These are phyloP conservation scores for Periconia digitata DNA, from an alignment of 2,329 filamentous ascomycete species.

Conservation along the genomic window DNA sequence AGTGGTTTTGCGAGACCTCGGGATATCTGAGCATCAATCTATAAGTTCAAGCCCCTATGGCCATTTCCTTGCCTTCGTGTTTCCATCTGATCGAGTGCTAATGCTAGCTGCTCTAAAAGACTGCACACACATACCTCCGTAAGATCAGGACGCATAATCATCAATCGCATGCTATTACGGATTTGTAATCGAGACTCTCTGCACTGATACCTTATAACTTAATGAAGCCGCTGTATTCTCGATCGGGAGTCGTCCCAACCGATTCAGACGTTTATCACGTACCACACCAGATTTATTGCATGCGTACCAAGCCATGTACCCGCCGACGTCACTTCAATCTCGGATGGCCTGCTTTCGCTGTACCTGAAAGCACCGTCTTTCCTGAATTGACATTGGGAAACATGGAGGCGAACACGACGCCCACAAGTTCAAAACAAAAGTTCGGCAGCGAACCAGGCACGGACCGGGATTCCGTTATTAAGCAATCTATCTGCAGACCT, in stretches of 20 bases:
- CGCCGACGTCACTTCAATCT: neutral
- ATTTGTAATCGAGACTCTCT: neutral
- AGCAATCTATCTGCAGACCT: slow-evolving; percentile 20
- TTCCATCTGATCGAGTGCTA: no score
- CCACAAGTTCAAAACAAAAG: neutral
- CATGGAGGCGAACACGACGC: neutral
- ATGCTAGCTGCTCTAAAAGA: no score
- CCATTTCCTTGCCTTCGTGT: no score
- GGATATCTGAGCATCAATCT: no score
- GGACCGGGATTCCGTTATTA: slow-evolving; percentile 19
- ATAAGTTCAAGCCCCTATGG: no score
- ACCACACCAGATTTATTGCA: neutral
- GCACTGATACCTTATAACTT: neutral
- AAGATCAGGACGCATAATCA: no score
- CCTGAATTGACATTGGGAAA: neutral
- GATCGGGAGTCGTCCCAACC: neutral
- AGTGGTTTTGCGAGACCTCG: no score
- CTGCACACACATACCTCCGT: no score
- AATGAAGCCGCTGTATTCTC: neutral
- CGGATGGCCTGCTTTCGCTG: neutral
- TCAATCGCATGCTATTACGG: neutral
- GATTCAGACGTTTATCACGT: neutral
- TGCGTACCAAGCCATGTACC: neutral
- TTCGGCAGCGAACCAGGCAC: neutral
- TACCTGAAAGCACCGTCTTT: neutral